These are phyloP conservation scores for Hygrophoropsis aurantiaca DNA, from an alignment of 768 basidiomycete species.

Conservation along the genomic window DNA sequence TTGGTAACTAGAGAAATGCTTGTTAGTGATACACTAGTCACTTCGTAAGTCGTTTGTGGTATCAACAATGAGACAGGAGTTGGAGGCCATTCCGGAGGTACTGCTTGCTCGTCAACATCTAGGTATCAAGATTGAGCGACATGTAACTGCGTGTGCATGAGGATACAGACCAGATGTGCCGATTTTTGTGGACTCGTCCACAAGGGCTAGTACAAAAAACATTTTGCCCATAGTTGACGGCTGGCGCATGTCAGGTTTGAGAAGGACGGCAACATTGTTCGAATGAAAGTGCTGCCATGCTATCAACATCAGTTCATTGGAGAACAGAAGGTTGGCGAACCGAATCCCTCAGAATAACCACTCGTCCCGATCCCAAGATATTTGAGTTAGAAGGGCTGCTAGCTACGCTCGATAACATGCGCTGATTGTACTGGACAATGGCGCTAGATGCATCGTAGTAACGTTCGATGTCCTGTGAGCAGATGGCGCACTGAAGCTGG, in stretches of 20 bases:
- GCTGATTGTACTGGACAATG: constrained; percentile 61
- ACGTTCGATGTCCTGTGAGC: constrained; percentile 66
- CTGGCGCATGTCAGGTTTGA: constrained; percentile 61
- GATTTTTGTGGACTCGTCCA: constrained; percentile 59
- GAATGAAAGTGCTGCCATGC: constrained; percentile 66
- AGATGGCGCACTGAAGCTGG: constrained; percentile 67
- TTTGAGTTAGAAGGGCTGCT: constrained; percentile 66
- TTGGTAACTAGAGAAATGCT: constrained; percentile 79
- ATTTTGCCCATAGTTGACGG: constrained; percentile 45
- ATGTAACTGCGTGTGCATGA: background rate
- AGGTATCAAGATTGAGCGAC: background rate
- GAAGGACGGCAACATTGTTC: constrained; percentile 68
- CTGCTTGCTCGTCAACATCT: constrained; percentile 58
- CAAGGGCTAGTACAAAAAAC: constrained; percentile 73
- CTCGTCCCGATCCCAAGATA: constrained; percentile 67
- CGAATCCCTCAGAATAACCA: constrained; percentile 79
- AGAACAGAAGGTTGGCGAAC: constrained; percentile 44
- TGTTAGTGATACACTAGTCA: constrained; percentile 60
- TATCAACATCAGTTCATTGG: constrained; percentile 2
- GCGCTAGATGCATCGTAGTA: constrained; percentile 74
- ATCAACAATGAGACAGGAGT: constrained; percentile 44
- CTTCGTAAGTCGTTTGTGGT: constrained; percentile 62
- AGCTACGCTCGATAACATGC: constrained; percentile 59
- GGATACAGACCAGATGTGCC: constrained; percentile 46
- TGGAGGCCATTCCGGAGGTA: constrained; percentile 83